Conservation (phyloP, 257 asterid species). For the Parsonsia alboflavescens region DNA sequence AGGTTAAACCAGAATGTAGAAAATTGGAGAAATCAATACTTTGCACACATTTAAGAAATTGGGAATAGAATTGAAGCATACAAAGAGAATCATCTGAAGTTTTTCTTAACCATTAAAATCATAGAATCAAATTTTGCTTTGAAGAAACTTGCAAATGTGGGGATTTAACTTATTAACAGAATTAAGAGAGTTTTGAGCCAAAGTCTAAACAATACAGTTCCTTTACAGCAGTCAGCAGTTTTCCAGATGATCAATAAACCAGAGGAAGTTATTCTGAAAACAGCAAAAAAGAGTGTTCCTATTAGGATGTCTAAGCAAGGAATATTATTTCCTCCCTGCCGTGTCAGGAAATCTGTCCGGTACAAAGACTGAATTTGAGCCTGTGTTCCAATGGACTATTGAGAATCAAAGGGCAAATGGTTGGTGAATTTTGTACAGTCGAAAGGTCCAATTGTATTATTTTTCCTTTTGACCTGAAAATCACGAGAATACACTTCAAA, state of each 20-base stretch:
- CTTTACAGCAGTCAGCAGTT: not conserved
- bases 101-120: not conserved
- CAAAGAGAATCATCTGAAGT: not conserved
- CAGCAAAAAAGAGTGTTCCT: not conserved
- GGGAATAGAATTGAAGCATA: not conserved
- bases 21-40: not conserved
- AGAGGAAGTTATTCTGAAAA: not conserved
- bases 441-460: slow-evolving; percentile 70
- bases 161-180: not conserved
- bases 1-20: not conserved
- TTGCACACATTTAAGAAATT: not conserved
- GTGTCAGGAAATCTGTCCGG: not conserved
- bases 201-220: not conserved
- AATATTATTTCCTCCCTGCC: not conserved
- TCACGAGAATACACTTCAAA: slow-evolving; percentile 11
- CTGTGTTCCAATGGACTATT: slow-evolving; percentile 31
- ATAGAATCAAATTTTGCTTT: not conserved
- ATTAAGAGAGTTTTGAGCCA: not conserved
- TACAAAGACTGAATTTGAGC: slow-evolving; percentile 17
- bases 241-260: not conserved
- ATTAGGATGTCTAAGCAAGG: not conserved
- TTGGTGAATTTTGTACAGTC: slow-evolving; percentile 79
- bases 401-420: slow-evolving; percentile 34
- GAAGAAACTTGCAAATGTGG: not conserved
- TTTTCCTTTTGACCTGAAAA: slow-evolving; percentile 70